These are phyloP conservation scores for Kodamaea hsintzibuensis DNA, from an alignment of 805 yeast species.

Conservation along the genomic window DNA sequence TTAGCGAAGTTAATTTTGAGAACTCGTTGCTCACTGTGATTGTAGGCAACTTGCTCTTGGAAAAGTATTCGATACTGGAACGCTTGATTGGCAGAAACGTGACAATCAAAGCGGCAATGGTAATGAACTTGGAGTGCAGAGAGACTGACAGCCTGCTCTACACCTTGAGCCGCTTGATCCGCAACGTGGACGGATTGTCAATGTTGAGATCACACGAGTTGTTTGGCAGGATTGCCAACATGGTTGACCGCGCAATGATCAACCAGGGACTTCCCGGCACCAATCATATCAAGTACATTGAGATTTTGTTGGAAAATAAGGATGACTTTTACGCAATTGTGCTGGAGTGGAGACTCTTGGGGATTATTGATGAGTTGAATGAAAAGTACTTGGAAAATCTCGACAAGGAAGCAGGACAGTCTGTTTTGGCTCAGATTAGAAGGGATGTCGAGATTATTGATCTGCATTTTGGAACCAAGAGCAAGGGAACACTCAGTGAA, in stretches of 20 bases:
- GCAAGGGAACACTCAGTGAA: slow-evolving; percentile 6
- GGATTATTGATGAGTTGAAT: slow-evolving; percentile 33
- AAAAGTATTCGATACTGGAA: slow-evolving; percentile 20
- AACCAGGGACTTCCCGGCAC: slow-evolving; percentile 23
- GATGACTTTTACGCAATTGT: slow-evolving; percentile 27
- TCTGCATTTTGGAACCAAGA: slow-evolving; percentile 11
- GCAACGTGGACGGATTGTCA: slow-evolving; percentile 31
- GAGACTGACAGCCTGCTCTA: slow-evolving; percentile 25
- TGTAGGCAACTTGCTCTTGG: slow-evolving; percentile 27
- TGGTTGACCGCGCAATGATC: slow-evolving; percentile 22
- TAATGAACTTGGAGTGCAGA: slow-evolving; percentile 31
- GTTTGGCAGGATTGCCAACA: slow-evolving; percentile 28
- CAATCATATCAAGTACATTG: slow-evolving; percentile 32
- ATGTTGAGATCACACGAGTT: slow-evolving; percentile 29
- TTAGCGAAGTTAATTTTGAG: slow-evolving; percentile 35
- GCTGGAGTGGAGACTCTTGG: slow-evolving; percentile 39
- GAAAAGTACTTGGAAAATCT: slow-evolving; percentile 25
- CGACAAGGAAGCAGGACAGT: slow-evolving; percentile 10
- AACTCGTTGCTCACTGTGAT: slow-evolving; percentile 31
- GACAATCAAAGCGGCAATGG: slow-evolving; percentile 24
- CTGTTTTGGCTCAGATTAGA: slow-evolving; percentile 13
- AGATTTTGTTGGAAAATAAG: slow-evolving; percentile 19
- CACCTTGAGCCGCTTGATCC: slow-evolving; percentile 26
- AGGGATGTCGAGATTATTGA: slow-evolving; percentile 18
- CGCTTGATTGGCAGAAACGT: slow-evolving; percentile 25